phyloP scores from a whole-genome alignment of 257 asterid species.

The Primulina huaijiensis region DNA sequence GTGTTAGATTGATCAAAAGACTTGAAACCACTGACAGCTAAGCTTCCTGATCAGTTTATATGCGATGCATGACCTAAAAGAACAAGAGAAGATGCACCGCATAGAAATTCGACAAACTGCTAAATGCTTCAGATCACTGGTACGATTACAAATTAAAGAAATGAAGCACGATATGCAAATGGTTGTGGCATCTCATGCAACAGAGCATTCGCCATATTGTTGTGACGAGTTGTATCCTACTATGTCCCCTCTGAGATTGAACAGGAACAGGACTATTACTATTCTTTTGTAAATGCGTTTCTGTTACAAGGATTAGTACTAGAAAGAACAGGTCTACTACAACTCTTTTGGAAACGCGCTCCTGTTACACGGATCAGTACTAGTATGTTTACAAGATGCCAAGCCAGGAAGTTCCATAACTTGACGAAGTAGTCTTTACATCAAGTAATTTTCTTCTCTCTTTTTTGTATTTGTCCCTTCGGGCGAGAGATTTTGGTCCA shows the following conservation, averaged over 20 bases:
- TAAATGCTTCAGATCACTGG: background rate
- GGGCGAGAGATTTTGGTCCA: background rate
- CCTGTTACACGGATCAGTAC: background rate
- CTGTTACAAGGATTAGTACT: no score
- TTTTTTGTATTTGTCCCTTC: background rate
- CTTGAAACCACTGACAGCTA: conserved; percentile 6
- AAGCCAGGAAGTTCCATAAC: background rate
- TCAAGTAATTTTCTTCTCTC: background rate
- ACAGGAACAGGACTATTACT: no score
- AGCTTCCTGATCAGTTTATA: background rate
- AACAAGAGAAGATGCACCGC: background rate
- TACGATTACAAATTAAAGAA: background rate
- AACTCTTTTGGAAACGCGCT: background rate
- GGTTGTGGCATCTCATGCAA: background rate
- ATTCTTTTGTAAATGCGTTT: no score
- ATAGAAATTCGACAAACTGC: background rate
- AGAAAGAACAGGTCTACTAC: background rate
- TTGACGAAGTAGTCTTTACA: background rate
- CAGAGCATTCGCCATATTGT: background rate
- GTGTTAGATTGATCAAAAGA: conserved; percentile 3
- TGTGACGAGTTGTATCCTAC: no score
- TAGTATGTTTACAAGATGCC: background rate
- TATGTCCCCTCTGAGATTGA: no score
- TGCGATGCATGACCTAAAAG: background rate
- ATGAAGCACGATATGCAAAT: background rate